A percentile compares a stretch with the other conserved stretches of the same genome.
phyloP scores from a whole-genome alignment of 805 yeast genomes.

The Ogataea haglerorum region DNA sequence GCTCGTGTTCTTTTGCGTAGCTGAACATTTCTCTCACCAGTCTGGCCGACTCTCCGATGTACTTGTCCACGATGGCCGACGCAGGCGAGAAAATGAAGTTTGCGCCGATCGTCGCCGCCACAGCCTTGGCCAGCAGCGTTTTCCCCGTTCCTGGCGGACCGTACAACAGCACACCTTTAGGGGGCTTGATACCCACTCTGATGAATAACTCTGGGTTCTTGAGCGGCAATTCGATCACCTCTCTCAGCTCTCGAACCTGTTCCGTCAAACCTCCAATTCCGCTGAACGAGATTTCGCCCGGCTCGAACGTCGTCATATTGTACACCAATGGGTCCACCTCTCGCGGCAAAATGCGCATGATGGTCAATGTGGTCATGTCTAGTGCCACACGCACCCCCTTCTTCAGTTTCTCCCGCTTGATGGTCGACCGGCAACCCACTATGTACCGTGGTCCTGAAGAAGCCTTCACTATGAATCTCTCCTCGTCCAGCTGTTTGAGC shows the following conservation, averaged over 20 bases:
- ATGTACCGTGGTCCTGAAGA: slow-evolving; percentile 96
- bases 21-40: slow-evolving; percentile 97
- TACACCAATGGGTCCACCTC: slow-evolving; percentile 98
- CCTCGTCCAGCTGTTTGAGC: slow-evolving; percentile 90
- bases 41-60: slow-evolving; percentile 97
- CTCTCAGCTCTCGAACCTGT: slow-evolving; percentile 94
- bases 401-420: slow-evolving; percentile 74
- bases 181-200: slow-evolving; percentile 98
- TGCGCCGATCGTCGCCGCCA: slow-evolving; percentile 97
- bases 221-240: slow-evolving; percentile 94
- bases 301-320: slow-evolving; percentile 96
- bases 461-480: slow-evolving; percentile 92
- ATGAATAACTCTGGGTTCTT: slow-evolving; percentile 95
- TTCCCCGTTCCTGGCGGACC: slow-evolving; percentile 99
- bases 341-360: slow-evolving; percentile 94
- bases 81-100: slow-evolving; percentile 98
- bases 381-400: slow-evolving; percentile 96
- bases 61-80: slow-evolving; percentile 95
- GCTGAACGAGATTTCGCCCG: slow-evolving; percentile 93
- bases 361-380: slow-evolving; percentile 96
- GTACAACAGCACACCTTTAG: slow-evolving; percentile 92
- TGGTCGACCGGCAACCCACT: slow-evolving; percentile 94
- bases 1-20: slow-evolving; percentile 96
- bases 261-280: slow-evolving; percentile 96
- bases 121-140: slow-evolving; percentile 93